Evolutionary conservation across 2,329 filamentous ascomycete genomes (phyloP), one percentile per base, ranked within the genome.

Genomic region (Lecanicillium sp.): DNA sequence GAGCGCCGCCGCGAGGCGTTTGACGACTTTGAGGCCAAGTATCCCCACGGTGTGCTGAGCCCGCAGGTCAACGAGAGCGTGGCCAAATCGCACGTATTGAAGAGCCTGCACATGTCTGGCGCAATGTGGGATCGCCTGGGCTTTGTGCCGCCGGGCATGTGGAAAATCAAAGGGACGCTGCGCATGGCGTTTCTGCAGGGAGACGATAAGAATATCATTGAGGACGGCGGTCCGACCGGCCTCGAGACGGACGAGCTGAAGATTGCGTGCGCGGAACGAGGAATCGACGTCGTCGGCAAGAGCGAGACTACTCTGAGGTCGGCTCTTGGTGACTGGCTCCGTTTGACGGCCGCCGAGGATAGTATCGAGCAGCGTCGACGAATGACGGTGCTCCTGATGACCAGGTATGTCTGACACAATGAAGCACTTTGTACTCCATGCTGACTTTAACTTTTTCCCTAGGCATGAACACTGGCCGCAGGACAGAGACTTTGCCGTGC

Each of bases 181-280:
- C 68, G 73, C 45, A 62, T 87, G 48, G 61, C 69, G 29, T 86
- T 84, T 53, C 56, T 96, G 45, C 70, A 71, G 33, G 61, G 70
- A 28, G 89, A 96, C 61, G 87, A 94, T 60, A 60, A 53, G 46
- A 64, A 90, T 56, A 72, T 96, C 34, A 52, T 69, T 14, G 63
- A 68, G 28, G 73, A 76, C 33, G 84, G 84, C 1, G 84, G 81
- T 0, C 53, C 55, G 8, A 52, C 51, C 38, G 71, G 61, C 17
- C 62, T 94, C 49, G 71, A 72, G 46, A 61, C 61, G 7, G 72
- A 75, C 29, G 87, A 94, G 65, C 62, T 88, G 15, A 62, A 65
- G 44, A 71, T 87, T 43, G 86, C 86, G 12, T 84, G 83, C 50
- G 70, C 77, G 41, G 84, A 87, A 46, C 71, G 84, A 12, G 85